Base-by-base conservation (phyloP, 2,329 filamentous ascomycete genomes). In the Pseudohalonectria lignicola region DNA sequence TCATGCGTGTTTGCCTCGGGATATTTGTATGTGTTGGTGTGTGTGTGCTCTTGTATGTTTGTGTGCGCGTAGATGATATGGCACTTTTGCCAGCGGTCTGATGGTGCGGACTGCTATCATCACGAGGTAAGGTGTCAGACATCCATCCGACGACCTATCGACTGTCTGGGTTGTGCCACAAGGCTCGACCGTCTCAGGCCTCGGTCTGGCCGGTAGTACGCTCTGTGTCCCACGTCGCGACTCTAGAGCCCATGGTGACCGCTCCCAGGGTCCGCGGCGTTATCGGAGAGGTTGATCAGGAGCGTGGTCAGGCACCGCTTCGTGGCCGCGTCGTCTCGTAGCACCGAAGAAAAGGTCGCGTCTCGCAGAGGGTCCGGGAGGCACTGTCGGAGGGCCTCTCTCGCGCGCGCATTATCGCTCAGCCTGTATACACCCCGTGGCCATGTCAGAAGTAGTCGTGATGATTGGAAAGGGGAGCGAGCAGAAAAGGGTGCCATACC, bases 281-380 rank as follows among this genome's bases (percentile, higher is more conserved):
- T 90, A 61, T 96, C 92, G 9, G 86, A 93, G 39, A 98, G 76
- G 56, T 96, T 96, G 64, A 96, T 93, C 43, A 96, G 72, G 8
- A 98, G 78, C 62, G 96, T 92, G n/a, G 88, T 86, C 25, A 98
- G 79, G 60, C 92, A 98, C 42, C 92, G 82, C 68, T 98, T 98
- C 1, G 92, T 98, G 1, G 92, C 92, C 12, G 92, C 92, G 55
- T 98, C 92, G 53, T 98, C 92, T 41, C 92, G 84, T 25, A 98
- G 79, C 32, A 98, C 92, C 0, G 88, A 90, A 8, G 87, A 94
- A 59, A 98, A 98, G 2, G 92, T 98, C 7, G 90, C 88, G 57
- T 98, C 92, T 34, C 92, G 83, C n/a, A 98, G 79, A n/a, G 92
- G 92, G 54, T 98, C 92, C 1, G 92, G 92, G 11, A 98, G 80